Evolutionary conservation across 2,329 filamentous ascomycete species (phyloP), one percentile per base, ranked within the genome.

Genomic region (Capronia coronata): DNA sequence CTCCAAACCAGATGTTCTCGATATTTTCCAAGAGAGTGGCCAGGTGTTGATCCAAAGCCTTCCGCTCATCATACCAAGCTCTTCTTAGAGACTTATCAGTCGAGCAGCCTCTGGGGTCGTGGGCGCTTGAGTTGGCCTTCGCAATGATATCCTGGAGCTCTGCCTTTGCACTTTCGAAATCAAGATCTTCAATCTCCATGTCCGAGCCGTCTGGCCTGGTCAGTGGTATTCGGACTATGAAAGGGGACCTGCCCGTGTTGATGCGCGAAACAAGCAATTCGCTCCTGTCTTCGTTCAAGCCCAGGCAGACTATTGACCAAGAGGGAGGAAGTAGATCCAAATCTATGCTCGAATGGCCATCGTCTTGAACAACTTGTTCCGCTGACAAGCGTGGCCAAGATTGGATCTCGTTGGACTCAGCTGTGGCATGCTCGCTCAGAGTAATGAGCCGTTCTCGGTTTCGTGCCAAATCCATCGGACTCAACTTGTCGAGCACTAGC

Each of bases 1-100:
- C 93, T 42, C 91, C 90, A 3, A 98, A 79, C 93, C 93, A 98
- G 18, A 93, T 83, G 54, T 86, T 84, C 67, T 98, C 91, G 32
- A 98, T 85, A 52, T 88, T 94, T 46, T 82, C 75, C 1, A 98
- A 74, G 8, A 98, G 76, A 43, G 86, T 83, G 54, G 80, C 82
- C 19, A 98, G 75, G 8, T 87, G 82, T 25, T 71, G 70, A 63
- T 98, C 93, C 13, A 98, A 74, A 2, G 77, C 78, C 66, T 93
- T 84, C 11, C 94, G 80, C 63, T 90, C 85, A 3, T 78, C 79
- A 90, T 93, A 98, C 93, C 93, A 98, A 40, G 83, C 82, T 32
- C 79, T 79, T 65, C 87, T 89, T 22, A 85, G 83, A 7, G 76
- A 82, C 65, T 89, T 83, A 14, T 59, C 51, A 3, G 45, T 43